These are phyloP conservation scores for Candolleomyces aberdarensis DNA, from an alignment of 768 basidiomycete genomes.

Conservation along the genomic window DNA sequence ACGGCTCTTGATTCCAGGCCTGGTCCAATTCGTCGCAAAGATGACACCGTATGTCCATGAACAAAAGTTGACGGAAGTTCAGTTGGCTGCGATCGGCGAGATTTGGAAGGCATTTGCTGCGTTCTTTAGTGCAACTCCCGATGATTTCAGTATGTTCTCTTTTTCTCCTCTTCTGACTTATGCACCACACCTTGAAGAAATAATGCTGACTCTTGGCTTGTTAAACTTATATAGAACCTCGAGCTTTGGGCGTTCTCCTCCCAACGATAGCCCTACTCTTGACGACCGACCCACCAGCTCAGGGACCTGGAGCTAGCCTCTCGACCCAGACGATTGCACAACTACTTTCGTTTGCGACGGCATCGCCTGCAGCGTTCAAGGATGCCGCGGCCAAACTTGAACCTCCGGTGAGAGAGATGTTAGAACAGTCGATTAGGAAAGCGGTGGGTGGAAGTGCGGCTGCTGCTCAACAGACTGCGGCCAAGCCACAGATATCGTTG, in stretches of 20 bases:
- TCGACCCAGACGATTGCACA: constrained; percentile 63
- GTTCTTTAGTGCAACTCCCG: constrained; percentile 53
- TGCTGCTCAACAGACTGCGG: constrained; percentile 26
- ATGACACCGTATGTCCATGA: constrained; percentile 63
- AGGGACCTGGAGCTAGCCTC: constrained; percentile 27
- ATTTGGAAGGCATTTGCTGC: constrained; percentile 77
- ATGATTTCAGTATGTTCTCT: constrained; percentile 56
- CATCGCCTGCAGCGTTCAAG: constrained; percentile 76
- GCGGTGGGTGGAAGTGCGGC: constrained; percentile 53
- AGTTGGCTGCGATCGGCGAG: constrained; percentile 66
- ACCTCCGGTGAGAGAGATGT: constrained; percentile 46
- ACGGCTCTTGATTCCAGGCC: constrained; percentile 69
- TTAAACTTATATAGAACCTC: constrained; percentile 45
- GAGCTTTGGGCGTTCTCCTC: constrained; percentile 66
- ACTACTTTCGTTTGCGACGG: constrained; percentile 68
- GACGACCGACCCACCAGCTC: constrained; percentile 44
- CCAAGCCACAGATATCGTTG: constrained; percentile 78
- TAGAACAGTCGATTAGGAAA: constrained; percentile 79
- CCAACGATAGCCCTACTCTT: constrained; percentile 75
- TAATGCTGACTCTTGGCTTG: constrained; percentile 1
- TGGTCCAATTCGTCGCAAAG: constrained; percentile 78
- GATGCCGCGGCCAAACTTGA: constrained; percentile 75
- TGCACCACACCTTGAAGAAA: background rate
- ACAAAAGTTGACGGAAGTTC: constrained; percentile 49
- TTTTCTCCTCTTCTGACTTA: background rate